Conservation (phyloP, 1,284 basidiomycete genomes). For the Rhodotorula sp. region DNA sequence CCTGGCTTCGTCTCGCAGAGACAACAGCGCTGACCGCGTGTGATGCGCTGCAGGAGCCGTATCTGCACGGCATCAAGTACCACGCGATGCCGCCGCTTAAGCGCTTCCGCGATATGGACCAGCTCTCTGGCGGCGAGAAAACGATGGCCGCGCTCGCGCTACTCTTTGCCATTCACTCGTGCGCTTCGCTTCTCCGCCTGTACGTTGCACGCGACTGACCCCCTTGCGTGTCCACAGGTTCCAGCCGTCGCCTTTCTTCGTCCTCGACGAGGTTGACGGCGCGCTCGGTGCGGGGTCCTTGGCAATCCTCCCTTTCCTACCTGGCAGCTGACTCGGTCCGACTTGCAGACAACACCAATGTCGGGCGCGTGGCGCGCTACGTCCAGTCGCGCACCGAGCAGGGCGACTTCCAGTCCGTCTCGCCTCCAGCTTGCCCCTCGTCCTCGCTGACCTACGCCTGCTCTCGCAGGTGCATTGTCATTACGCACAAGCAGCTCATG, state of each 20-base stretch:
- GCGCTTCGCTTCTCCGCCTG: constrained; percentile 19
- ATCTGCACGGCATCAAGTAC: constrained; percentile 92
- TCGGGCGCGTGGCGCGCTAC: constrained; percentile 88
- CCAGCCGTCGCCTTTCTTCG: constrained; percentile 97
- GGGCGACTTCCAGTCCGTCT: constrained; percentile 36
- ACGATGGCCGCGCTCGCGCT: constrained; percentile 95
- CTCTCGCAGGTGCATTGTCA: constrained; percentile 73
- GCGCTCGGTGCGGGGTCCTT: constrained; percentile 63
- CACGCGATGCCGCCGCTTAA: constrained; percentile 99
- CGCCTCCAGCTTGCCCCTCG: no score
- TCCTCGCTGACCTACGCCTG: background rate
- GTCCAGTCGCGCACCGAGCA: constrained; percentile 73
- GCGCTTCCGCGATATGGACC: constrained; percentile 98
- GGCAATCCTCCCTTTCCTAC: background rate
- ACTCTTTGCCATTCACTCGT: constrained; percentile 95
- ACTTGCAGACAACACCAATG: constrained; percentile 75
- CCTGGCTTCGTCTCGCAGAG: background rate
- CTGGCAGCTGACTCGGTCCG: background rate
- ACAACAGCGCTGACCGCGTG: background rate
- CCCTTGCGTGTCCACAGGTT: constrained; percentile 61
- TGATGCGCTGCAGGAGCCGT: constrained; percentile 73
- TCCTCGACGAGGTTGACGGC: constrained; percentile 96
- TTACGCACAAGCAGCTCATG: constrained; percentile 71
- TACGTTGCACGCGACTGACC: constrained; percentile 17
- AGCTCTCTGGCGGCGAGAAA: constrained; percentile 96